Evolutionary conservation across 2,329 filamentous ascomycete species (phyloP), one percentile per base, ranked within the genome.

Genomic region (Biscogniauxia mediterranea): DNA sequence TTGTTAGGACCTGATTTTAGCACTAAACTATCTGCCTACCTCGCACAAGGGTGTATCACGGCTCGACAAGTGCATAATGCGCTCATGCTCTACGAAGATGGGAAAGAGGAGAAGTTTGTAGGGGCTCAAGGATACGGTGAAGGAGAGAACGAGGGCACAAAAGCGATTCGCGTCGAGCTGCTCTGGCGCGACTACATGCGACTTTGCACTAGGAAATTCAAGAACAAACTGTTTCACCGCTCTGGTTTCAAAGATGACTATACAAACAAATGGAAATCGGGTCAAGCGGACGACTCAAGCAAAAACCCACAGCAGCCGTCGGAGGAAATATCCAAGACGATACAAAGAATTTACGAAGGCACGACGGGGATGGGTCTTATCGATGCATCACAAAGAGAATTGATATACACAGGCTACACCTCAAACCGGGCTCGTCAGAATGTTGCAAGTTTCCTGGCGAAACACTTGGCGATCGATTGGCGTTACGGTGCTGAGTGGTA

Each of bases 181-280:
- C 74, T 94, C 0, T 92, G 89, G 90, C 80, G 91, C 50, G 91
- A 94, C 69, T 94, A 93, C 69, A 92, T 94, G 88, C 82, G 89
- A 0, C 81, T 94, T 0, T 92, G 89, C 70, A 88, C 86, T 5
- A 81, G 83, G 32, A 93, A 93, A 68, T 92, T 90, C 64, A 83
- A 85, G 0, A 70, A 74, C 17, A 84, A 83, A 21, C 81, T 94
- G 3, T 94, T 92, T 71, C 76, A 78, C 13, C 74, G 88, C 1
- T 79, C 82, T 4, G 91, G 91, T 0, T 91, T 92, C 66, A 82
- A 83, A 17, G 74, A 76, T 13, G 75, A 78, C 7, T 74, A 77
- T 25, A 66, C 74, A 7, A 76, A 78, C 49, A 77, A 77, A 17
- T 87, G 84, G 85, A 84, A 83, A 66, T 77, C 79, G 1, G 73